Evolutionary conservation across 805 yeast species (phyloP).

Genomic region (Candida berthetii): DNA sequence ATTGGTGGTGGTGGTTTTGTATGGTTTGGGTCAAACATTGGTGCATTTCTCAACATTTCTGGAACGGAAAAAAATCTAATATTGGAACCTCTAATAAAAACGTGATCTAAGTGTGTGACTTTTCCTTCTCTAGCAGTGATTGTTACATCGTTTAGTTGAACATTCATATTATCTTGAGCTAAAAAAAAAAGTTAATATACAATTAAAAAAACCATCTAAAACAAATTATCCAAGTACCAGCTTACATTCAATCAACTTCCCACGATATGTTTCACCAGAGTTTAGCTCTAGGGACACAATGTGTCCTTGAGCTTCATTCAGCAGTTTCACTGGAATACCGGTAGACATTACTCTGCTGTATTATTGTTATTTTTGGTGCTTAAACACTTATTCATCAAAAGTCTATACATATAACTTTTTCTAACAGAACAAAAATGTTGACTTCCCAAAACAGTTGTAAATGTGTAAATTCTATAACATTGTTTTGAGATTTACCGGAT

Average conservation of each 20-base stretch:
- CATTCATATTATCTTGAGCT: slow-evolving; percentile 88
- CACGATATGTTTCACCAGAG: slow-evolving; percentile 84
- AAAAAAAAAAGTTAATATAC: slow-evolving; percentile 9
- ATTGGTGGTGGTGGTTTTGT: slow-evolving; percentile 69
- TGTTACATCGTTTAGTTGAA: slow-evolving; percentile 75
- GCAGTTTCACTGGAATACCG: slow-evolving; percentile 78
- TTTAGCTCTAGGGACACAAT: slow-evolving; percentile 73
- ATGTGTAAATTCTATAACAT: neutral
- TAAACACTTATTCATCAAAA: neutral
- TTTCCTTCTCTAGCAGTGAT: slow-evolving; percentile 74
- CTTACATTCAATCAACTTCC: slow-evolving; percentile 67
- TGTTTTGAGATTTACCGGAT: slow-evolving; percentile 6
- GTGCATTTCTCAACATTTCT: slow-evolving; percentile 83
- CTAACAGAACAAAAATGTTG: neutral
- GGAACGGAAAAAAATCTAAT: slow-evolving; percentile 82
- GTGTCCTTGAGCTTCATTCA: slow-evolving; percentile 90
- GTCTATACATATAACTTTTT: neutral
- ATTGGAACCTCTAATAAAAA: slow-evolving; percentile 88
- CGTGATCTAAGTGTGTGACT: slow-evolving; percentile 72
- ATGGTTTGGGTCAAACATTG: slow-evolving; percentile 63
- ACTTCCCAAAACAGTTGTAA: neutral
- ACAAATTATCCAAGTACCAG: slow-evolving; percentile 1
- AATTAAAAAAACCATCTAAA: neutral
- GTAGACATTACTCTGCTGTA: slow-evolving; percentile 24
- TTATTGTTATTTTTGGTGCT: neutral